These are phyloP conservation scores for Meira miltonrushii DNA, from an alignment of 1,284 basidiomycete species.

Conservation along the genomic window DNA sequence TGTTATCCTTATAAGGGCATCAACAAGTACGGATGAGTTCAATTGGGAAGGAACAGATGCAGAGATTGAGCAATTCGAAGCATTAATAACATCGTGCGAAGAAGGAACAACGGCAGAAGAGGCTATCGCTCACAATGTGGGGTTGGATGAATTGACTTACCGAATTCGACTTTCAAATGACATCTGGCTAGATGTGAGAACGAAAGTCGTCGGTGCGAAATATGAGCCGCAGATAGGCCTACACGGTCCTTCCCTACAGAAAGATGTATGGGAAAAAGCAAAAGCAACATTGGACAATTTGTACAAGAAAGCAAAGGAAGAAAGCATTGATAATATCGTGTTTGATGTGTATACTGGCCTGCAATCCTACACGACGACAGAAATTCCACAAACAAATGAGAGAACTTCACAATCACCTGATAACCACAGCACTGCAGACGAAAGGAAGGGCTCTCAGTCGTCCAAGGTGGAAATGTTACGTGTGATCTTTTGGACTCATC, in stretches of 20 bases:
- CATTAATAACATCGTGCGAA: no score
- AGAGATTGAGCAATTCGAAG: neutral
- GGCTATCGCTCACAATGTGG: no score
- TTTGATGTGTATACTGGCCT: slow-evolving; percentile 6
- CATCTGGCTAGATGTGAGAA: no score
- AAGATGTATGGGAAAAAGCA: no score
- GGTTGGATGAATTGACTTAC: no score
- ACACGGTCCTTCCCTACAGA: no score
- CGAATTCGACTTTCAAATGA: no score
- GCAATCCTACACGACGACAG: slow-evolving; percentile 1
- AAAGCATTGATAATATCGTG: slow-evolving; percentile 1
- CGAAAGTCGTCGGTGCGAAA: no score
- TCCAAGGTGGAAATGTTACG: slow-evolving; percentile 1
- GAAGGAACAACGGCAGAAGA: no score
- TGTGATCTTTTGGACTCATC: slow-evolving; percentile 14
- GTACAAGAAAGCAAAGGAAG: no score
- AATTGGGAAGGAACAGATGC: neutral
- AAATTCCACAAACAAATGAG: neutral
- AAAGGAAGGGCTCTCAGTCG: neutral
- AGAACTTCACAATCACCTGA: neutral
- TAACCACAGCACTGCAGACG: neutral
- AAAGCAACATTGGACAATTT: no score
- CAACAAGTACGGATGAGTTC: neutral
- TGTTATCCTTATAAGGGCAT: slow-evolving; percentile 1
- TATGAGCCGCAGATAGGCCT: no score